Base-by-base conservation (phyloP, 163 green algal species). In the Coccomyxa subellipsoidea region DNA sequence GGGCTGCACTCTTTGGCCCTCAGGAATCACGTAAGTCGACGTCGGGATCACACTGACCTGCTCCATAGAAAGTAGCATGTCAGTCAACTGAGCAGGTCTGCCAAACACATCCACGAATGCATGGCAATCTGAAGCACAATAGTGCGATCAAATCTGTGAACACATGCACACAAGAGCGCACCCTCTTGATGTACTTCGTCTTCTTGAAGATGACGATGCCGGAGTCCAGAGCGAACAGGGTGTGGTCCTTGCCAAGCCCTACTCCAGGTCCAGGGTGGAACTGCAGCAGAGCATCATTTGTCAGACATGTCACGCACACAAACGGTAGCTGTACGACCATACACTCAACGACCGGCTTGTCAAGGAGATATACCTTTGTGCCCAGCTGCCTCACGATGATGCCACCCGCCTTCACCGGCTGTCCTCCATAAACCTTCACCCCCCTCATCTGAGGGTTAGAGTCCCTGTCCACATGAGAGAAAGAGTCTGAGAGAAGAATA, bases 301-400 rank as follows among this genome's bases (percentile, higher is more conserved):
- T 81, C 40, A 69, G 10, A 69, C 75, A 79, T 25, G 27, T 7
- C 35, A 37, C 75, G 35, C 7, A 8, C 29, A 37, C 37, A 79
- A 35, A 66, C 10, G 18, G 7, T 66, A 37, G 7, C 18, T 37
- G 32, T 36, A 78, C 10, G 32, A 7, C 10, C n/a, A n/a, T n/a
- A n/a, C n/a, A n/a, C n/a, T n/a, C n/a, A n/a, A 40, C n/a, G 8
- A 37, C 25, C 34, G 18, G 15, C 18, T 34, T 34, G 8, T 27
- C 75, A 36, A 69, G 9, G 10, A 10, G 8, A 79, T 31, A 37
- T 79, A 97, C 93, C 90, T 91, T 94, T 38, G 94, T 97, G 38
- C 97, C 97, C 27, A 95, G 82, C 87, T 99, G 97, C 35, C 97
- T 87, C 10, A 99, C 89, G 80, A 99, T 99, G 85, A 99, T 99